These are phyloP conservation scores for Plantago major DNA, from an alignment of 257 asterid genomes.

Conservation along the genomic window DNA sequence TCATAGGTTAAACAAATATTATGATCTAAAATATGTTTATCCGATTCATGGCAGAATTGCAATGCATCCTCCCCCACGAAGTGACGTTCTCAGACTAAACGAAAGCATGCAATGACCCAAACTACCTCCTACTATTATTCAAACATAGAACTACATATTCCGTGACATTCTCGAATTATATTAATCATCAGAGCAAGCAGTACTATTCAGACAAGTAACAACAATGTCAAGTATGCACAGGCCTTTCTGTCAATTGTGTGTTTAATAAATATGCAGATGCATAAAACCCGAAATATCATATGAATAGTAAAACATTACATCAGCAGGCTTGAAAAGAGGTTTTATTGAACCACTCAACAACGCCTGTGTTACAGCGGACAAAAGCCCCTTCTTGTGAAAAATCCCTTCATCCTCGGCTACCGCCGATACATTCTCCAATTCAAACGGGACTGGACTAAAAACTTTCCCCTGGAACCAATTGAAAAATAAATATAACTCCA, in stretches of 20 bases:
- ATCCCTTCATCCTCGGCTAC: constrained; percentile 37
- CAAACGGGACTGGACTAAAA: constrained; percentile 67
- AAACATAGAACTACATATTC: background rate
- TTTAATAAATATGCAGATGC: too few relatives aligned
- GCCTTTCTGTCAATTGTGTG: too few relatives aligned
- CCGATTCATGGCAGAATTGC: background rate
- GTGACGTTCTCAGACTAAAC: background rate
- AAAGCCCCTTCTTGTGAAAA: constrained; percentile 33
- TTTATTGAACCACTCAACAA: constrained; percentile 44
- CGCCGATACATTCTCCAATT: constrained; percentile 32
- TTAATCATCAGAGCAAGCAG: background rate
- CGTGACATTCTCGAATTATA: background rate
- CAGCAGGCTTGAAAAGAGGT: constrained; percentile 53
- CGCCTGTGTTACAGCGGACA: constrained; percentile 39
- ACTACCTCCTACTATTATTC: constrained; percentile 9
- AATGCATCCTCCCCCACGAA: background rate
- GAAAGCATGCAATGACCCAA: background rate
- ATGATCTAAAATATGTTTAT: too few relatives aligned
- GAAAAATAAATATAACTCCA: constrained; percentile 8
- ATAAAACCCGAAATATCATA: background rate
- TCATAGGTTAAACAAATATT: too few relatives aligned
- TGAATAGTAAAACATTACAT: constrained; percentile 34
- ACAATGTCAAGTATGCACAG: too few relatives aligned
- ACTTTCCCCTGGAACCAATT: constrained; percentile 60
- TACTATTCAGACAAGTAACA: background rate